Base-by-base conservation (phyloP, 129 eudicot genomes). In the Arctium minus region DNA sequence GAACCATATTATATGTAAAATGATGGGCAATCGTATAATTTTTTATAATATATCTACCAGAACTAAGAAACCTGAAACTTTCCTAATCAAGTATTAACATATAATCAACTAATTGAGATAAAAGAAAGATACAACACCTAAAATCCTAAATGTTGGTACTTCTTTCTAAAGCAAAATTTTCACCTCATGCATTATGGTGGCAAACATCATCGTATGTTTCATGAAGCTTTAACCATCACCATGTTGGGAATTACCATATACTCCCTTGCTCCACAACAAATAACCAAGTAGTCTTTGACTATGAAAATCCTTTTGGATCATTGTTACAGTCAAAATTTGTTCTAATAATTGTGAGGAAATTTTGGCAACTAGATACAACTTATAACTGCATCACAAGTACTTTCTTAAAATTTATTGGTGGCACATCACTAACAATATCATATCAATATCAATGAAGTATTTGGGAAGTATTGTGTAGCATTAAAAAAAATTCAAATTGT, bases 201-300 rank as follows among this genome's bases (percentile, higher is more conserved):
- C 68, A 31, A n/a, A 39, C 67, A 75, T 76, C 71, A 76, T 18
- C 71, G n/a, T 76, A n/a, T 53, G 53, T 76, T 35, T 53, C 64
- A 53, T 53, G 64, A 53, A 53, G 64, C 5, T 53, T 53, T 53
- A 53, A 53, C 64, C 64, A 3, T 53, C 22, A 15, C 64, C 64
- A 13, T 6, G 65, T 53, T 1, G 7, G 65, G 65, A 53, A 53
- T 53, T 15, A 53, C 65, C 22, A 53, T 53, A 15, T 15, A 53
- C 65, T 15, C 65, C 65, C 65, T 18, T 77, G 65, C 71, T 30
- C 18, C 42, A 30, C 29, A 39, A 36, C 4, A 35, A 36, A 9
- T 27, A 64, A 17, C 18, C 29, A 31, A 30, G 12, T 32, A 46
- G 13, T 44, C 17, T 48, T 18, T 71, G 71, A 80, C 29, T 1